Conservation (phyloP, 805 yeast species). For the Saccharomycopsis oosterbeekiorum region DNA sequence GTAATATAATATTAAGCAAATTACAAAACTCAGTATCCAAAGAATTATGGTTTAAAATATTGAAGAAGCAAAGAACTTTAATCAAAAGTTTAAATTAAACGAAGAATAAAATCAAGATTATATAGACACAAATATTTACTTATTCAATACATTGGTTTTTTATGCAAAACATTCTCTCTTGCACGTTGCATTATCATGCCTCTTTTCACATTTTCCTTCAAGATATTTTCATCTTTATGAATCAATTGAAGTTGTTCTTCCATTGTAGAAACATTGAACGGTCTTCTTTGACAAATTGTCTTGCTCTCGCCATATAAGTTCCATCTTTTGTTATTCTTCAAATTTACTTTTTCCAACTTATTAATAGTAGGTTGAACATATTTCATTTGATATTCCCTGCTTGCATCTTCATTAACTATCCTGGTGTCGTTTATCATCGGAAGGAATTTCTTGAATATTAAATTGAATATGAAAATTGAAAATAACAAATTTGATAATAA, state of each 20-base stretch:
- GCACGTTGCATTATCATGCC: slow-evolving; percentile 1
- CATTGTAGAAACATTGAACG: background rate
- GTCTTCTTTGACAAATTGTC: background rate
- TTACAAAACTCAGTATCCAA: slow-evolving; percentile 25
- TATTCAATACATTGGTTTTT: background rate
- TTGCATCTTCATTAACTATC: background rate
- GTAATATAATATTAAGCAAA: slow-evolving; percentile 38
- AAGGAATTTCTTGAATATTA: background rate
- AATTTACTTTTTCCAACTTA: background rate
- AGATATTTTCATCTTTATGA: background rate
- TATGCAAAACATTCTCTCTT: background rate
- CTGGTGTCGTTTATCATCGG: background rate
- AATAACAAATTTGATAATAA: background rate
- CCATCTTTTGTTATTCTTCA: slow-evolving; percentile 1
- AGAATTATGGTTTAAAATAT: slow-evolving; percentile 34
- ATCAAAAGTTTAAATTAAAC: slow-evolving; percentile 17
- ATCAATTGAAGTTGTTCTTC: background rate
- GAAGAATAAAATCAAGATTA: background rate
- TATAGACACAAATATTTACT: background rate
- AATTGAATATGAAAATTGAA: background rate
- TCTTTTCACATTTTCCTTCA: background rate
- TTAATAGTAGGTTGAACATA: background rate
- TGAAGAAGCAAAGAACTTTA: slow-evolving; percentile 34
- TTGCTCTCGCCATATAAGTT: background rate
- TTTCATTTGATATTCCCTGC: background rate